phyloP scores from a whole-genome alignment of 192 early-diverging fungal species.

The Hyaloraphidium curvatum region DNA sequence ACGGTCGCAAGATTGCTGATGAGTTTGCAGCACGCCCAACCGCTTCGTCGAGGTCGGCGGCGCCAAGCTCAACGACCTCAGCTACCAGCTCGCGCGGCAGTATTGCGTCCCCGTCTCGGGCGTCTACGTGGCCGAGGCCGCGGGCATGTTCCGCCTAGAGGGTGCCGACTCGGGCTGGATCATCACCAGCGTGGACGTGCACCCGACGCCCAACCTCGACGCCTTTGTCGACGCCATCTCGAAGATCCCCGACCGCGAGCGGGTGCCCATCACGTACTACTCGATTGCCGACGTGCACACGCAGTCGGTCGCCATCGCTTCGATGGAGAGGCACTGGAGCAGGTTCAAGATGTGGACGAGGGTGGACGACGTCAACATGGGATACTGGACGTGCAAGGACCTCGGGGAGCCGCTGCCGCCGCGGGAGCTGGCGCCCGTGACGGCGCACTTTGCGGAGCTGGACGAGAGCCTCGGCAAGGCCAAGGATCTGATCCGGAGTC shows the following conservation, averaged over 20 bases:
- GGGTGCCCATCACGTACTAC: slow-evolving; percentile 66
- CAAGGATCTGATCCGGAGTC: slow-evolving; percentile 50
- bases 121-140: slow-evolving; percentile 25
- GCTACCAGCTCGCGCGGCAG: slow-evolving; percentile 29
- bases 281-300: slow-evolving; percentile 61
- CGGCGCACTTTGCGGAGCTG: slow-evolving; percentile 50
- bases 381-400: slow-evolving; percentile 59
- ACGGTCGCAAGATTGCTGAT: no score
- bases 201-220: slow-evolving; percentile 49
- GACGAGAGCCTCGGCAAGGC: slow-evolving; percentile 51
- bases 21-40: slow-evolving; percentile 35
- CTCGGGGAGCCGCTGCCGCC: slow-evolving; percentile 41
- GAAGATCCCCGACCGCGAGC: slow-evolving; percentile 48
- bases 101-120: slow-evolving; percentile 30
- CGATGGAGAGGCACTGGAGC: slow-evolving; percentile 74
- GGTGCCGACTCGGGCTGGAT: slow-evolving; percentile 55
- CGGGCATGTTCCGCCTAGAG: slow-evolving; percentile 49
- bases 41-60: slow-evolving; percentile 74
- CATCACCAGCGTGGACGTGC: slow-evolving; percentile 48
- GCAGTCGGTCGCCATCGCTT: slow-evolving; percentile 63
- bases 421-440: slow-evolving; percentile 32
- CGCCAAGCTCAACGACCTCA: slow-evolving; percentile 29
- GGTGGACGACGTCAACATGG: slow-evolving; percentile 43
- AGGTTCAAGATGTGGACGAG: slow-evolving; percentile 55
- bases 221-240: slow-evolving; percentile 57